Base-by-base conservation (phyloP, 140 eudicot species). In the Senecio squalidus region DNA sequence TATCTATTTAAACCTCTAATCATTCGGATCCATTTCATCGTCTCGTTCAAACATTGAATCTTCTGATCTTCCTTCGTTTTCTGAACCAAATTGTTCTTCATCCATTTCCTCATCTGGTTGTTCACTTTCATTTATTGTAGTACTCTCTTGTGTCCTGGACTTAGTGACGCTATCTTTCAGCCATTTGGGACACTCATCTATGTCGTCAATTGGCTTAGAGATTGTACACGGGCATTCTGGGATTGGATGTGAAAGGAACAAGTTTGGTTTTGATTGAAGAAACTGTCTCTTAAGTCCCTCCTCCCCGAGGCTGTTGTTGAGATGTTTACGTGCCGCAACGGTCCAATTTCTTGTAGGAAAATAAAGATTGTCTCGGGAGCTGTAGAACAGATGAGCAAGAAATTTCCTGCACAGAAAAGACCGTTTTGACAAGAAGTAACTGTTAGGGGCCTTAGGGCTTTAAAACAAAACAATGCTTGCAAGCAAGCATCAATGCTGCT, bases 1-100 rank as follows among this genome's bases (percentile, higher is more conserved):
- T 60, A 34, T 68, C 69, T 58, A 34, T 39, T 23, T 55, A 28
- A 22, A 44, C 38, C 31, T 59, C 77, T 81, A 88, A 60, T 88
- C 94, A 26, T 81, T 75, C 1, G 94, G 94, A 71, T 88, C 96
- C 81, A 88, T 84, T 67, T 88, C 94, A 64, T 69, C 74, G 55
- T 80, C 85, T 73, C 72, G 79, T 28, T 78, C 90, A 23, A 58
- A 25, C 6, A 29, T 25, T 0, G 70, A 68, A 11, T 68, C 36
- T 9, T 30, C 30, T 10, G 73, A 57, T 18, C 34, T 54, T 9
- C 23, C 56, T 43, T 62, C 74, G n/a, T 77, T 76, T 25, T 70
- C 82, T 0, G 67, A 48, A 30, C 68, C 84, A 6, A 36, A 10
- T 38, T 64, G 33, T 24, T 33, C 74, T 33, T 73, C 38, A 31